Evolutionary conservation across 1,139 yeast species (phyloP), one percentile per base, ranked within the genome.

Genomic region (Pichia sp.): DNA sequence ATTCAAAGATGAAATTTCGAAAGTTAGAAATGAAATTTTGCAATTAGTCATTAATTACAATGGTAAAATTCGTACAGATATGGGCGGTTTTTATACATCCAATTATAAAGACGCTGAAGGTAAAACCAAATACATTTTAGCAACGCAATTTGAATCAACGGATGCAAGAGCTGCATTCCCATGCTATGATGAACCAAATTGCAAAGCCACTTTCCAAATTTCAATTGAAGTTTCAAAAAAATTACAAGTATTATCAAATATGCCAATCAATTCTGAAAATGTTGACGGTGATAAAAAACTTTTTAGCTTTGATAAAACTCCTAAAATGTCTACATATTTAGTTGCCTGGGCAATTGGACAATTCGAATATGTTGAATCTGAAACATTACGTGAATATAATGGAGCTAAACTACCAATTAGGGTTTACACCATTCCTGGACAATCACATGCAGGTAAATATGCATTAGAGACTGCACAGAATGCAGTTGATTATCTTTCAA

Each of bases 151-250:
- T 72, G 96, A 88, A 67, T 83, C 95, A 26, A 84, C 94, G 16
- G 95, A 86, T 63, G 90, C 95, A 55, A 79, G 96, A 60, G 76
- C 90, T 57, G 95, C 96, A 4, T 87, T 88, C 72, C 96, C 96
- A 22, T 86, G 92, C 64, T 80, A 83, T 58, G 96, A 88, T 66
- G 96, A 88, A 65, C 96, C 96, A 13, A 79, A 82, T 47, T 74
- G 82, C 52, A 88, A 88, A 70, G 92, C 96, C 15, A 76, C 82
- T 42, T 88, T 86, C 62, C 80, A 80, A 51, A 73, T 88, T 50
- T 68, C 80, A 27, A 71, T 88, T 56, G 73, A 82, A 47, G 78
- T 87, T 39, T 76, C 78, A 47, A 70, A 73, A 50, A 67, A 74
- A 34, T 73, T 80, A 65, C 82, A 83, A 43, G 86, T 83, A 47